A percentile compares a stretch with the other conserved stretches of the same genome.
Conservation (phyloP, 1,139 yeast species). For the Suhomyces kunorum region DNA sequence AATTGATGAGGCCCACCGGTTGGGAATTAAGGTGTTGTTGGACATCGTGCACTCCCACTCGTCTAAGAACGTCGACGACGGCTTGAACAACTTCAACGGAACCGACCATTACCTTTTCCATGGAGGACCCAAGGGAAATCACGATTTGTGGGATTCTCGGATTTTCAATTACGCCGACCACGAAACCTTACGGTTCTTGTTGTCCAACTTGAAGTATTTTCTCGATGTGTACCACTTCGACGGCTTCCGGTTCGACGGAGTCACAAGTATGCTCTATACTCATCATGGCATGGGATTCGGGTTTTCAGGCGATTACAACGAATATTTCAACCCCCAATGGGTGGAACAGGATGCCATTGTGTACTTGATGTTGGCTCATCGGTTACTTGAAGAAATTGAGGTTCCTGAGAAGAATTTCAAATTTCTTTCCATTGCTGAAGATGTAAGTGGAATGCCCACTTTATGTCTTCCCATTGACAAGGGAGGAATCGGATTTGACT, state of each 20-base stretch:
- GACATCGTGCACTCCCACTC: conserved; percentile 97
- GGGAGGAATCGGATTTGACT: conserved; percentile 95
- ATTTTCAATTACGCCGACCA: conserved; percentile 87
- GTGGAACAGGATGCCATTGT: conserved; percentile 88
- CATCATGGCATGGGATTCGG: conserved; percentile 93
- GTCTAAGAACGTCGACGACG: conserved; percentile 91
- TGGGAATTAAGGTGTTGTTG: conserved; percentile 82
- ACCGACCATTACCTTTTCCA: conserved; percentile 95
- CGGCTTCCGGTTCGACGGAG: conserved; percentile 97
- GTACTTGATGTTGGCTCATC: conserved; percentile 86
- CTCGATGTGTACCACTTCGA: conserved; percentile 85
- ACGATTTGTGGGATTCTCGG: conserved; percentile 93
- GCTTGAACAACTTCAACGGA: conserved; percentile 91
- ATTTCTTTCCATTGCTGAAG: conserved; percentile 88
- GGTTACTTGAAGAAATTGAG: conserved; percentile 59
- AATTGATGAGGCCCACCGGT: conserved; percentile 85
- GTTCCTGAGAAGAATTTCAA: conserved; percentile 37
- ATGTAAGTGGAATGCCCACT: conserved; percentile 97
- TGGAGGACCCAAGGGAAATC: conserved; percentile 79
- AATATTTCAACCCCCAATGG: conserved; percentile 76
- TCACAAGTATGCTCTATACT: conserved; percentile 85
- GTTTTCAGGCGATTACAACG: conserved; percentile 90
- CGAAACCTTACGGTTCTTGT: conserved; percentile 83
- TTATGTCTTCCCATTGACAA: conserved; percentile 68
- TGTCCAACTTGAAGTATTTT: conserved; percentile 85